Evolutionary conservation across 306 rosid species (phyloP), one percentile per base, ranked within the genome.

Genomic region (Phaseolus lunatus): DNA sequence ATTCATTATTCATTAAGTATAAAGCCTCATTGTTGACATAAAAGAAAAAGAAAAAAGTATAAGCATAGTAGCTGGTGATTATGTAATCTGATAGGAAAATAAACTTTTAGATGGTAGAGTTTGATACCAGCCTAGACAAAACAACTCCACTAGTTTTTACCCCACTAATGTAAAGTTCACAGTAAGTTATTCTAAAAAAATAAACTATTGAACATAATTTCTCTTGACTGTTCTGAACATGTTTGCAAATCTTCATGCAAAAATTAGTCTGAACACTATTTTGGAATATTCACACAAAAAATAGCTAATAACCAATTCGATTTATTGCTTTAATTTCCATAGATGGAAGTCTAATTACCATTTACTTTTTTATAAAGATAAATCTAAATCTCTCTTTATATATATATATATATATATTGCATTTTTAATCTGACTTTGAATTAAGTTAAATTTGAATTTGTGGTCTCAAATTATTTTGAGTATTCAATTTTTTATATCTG

Each of bases 1-100:
- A 19, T 71, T 94, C 73, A 47, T 90, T 41, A 10, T 90, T 78
- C 91, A 81, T 44, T 84, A 85, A 71, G 5, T 86, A 59, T 86
- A 72, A 73, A 63, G 4, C 45, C 66, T 52, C 64, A 9, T 61
- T 26, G 3, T 61, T 26, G 3, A 14, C 37, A 26, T 26, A n/a
- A 12, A 10, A 12, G 1, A 23, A 53, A 20, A 52, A n/a, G n/a
- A n/a, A n/a, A 20, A 2, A 84, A 70, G 6, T 87, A 62, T 84
- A 72, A 73, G 3, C 56, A 67, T 33, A 50, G 1, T 24, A 18
- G 49, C 6, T 2, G 20, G 11, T 11, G 12, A 50, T 81, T 19
- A 68, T 5, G 23, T 18, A 13, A 9, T 68, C 62, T 44, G 35
- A 31, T 47, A 56, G 43, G 16, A 70, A 78, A 78, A 70, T 59